Conservation (phyloP, 2,329 filamentous ascomycete species). For the Trichothecium roseum region DNA sequence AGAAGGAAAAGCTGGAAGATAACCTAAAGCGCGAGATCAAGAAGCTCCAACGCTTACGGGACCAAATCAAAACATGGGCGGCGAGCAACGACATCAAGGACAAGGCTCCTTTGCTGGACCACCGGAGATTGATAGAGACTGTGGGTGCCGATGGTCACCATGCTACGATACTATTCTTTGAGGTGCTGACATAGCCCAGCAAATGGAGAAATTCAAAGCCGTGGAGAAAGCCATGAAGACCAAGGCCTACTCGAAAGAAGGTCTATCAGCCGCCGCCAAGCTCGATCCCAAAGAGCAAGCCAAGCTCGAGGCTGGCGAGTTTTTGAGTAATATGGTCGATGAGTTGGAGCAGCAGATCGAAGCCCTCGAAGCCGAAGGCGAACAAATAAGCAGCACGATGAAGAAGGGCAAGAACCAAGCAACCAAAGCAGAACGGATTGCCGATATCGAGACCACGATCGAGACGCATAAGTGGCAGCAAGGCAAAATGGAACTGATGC, state of each 20-base stretch:
- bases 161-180: background rate
- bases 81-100: conserved; percentile 99
- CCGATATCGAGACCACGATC: conserved; percentile 72
- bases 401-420: conserved; percentile 91
- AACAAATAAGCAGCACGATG: conserved; percentile 74
- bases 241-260: conserved; percentile 98
- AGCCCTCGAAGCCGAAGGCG: conserved; percentile 79
- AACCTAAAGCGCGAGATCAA: conserved; percentile 99
- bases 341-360: conserved; percentile 93
- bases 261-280: conserved; percentile 80
- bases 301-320: conserved; percentile 79
- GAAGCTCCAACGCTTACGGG: conserved; percentile 92
- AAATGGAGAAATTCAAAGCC: conserved; percentile 99
- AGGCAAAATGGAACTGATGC: conserved; percentile 80
- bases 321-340: conserved; percentile 78
- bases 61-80: conserved; percentile 99
- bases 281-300: conserved; percentile 97
- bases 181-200: conserved; percentile 36
- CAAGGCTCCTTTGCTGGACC: conserved; percentile 87
- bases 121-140: conserved; percentile 94
- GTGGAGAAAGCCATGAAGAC: conserved; percentile 99
- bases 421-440: conserved; percentile 75
- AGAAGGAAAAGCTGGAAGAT: conserved; percentile 98
- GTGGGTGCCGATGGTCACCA: conserved; percentile 41
- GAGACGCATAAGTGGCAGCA: conserved; percentile 97